phyloP scores from a whole-genome alignment of 2,329 filamentous ascomycete species.

The Cladosporium sp. region DNA sequence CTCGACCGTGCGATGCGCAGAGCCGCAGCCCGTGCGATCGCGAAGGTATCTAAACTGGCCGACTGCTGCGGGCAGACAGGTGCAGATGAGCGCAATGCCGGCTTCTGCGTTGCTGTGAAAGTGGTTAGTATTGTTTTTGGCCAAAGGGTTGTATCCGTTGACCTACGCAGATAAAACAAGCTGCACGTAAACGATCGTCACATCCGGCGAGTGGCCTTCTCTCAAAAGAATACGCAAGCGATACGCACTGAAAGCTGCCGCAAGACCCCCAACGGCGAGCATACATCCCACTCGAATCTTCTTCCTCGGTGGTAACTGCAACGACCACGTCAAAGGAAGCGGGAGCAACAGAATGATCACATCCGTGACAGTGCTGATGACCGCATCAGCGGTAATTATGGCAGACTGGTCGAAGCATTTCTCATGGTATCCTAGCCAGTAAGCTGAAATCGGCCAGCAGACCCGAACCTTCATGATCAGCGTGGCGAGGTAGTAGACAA shows the following conservation, averaged over 20 bases:
- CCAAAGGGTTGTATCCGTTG: background rate
- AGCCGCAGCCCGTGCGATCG: background rate
- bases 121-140: background rate
- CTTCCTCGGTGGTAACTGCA: conserved; percentile 1
- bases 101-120: conserved; percentile 11
- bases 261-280: conserved; percentile 5
- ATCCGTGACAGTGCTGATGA: conserved; percentile 11
- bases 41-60: conserved; percentile 4
- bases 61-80: conserved; percentile 8
- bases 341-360: conserved; percentile 11
- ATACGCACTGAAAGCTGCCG: conserved; percentile 12
- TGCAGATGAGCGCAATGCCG: conserved; percentile 9
- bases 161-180: conserved; percentile 8
- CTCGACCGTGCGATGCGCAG: background rate
- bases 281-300: conserved; percentile 11
- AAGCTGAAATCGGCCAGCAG: conserved; percentile 14
- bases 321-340: conserved; percentile 8
- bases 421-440: background rate
- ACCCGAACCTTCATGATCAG: conserved; percentile 10
- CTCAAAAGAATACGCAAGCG: background rate
- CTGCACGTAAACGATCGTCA: conserved; percentile 8
- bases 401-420: conserved; percentile 13
- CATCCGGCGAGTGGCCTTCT: background rate
- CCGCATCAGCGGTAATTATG: conserved; percentile 1
- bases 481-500: background rate